phyloP scores from a whole-genome alignment of 257 asterid genomes.

The Primulina tabacum region DNA sequence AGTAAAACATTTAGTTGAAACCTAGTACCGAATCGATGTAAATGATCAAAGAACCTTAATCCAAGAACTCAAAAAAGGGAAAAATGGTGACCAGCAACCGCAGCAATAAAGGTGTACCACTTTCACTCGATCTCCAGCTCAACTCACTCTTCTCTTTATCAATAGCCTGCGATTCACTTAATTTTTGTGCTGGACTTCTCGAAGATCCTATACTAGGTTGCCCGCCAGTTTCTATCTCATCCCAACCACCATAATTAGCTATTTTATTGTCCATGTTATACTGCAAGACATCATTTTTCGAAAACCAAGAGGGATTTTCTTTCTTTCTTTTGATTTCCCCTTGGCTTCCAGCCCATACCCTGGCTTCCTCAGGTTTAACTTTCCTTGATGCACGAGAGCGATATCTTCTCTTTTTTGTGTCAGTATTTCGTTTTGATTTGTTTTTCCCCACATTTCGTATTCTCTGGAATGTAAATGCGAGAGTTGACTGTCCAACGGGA shows the following conservation, averaged over 20 bases:
- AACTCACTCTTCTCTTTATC: constrained; percentile 29
- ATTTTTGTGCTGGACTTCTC: constrained; percentile 24
- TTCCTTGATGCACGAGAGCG: constrained; percentile 38
- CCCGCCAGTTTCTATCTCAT: constrained; percentile 45
- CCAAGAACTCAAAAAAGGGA: constrained; percentile 69
- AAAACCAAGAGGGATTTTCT: constrained; percentile 50
- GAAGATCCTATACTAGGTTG: constrained; percentile 32
- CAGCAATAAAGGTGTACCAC: constrained; percentile 50
- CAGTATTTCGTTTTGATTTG: constrained; percentile 34
- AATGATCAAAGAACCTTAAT: constrained; percentile 37
- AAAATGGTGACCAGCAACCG: constrained; percentile 58
- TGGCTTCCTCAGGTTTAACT: constrained; percentile 22
- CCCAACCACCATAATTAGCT: constrained; percentile 73
- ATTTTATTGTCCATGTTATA: constrained; percentile 24
- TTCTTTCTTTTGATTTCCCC: constrained; percentile 30
- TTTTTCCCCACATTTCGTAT: constrained; percentile 24
- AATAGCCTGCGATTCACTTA: constrained; percentile 27
- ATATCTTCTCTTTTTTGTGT: constrained; percentile 29
- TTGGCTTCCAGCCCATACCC: constrained; percentile 24
- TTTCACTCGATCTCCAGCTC: constrained; percentile 22
- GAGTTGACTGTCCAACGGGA: constrained; percentile 64
- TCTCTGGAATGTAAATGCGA: constrained; percentile 56
- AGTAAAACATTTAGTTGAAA: neutral
- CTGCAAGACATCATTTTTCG: constrained; percentile 22
- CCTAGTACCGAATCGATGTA: neutral